A percentile compares a stretch with the other conserved stretches of the same genome.
These are phyloP conservation scores for Alternaria burnsii DNA, from an alignment of 2,329 filamentous ascomycete genomes.

Conservation along the genomic window DNA sequence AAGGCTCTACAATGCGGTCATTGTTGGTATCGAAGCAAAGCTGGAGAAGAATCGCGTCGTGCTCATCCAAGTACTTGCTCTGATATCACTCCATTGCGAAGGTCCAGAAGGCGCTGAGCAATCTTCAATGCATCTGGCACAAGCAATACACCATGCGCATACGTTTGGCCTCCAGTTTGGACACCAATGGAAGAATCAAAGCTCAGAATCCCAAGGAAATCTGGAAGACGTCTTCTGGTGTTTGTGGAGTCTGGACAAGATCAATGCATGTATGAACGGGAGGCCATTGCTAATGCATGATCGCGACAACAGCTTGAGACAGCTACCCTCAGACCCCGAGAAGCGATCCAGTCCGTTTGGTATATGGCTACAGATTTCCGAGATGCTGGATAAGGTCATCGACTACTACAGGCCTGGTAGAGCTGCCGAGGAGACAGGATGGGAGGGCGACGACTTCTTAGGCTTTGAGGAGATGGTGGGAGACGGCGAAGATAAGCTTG, in stretches of 20 bases:
- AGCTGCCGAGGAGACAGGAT: constrained; percentile 54
- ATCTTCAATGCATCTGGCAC: constrained; percentile 56
- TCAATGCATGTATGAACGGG: constrained; percentile 58
- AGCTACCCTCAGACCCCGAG: constrained; percentile 53
- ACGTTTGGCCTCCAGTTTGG: constrained; percentile 59
- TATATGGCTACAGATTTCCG: constrained; percentile 57
- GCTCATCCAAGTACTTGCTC: constrained; percentile 57
- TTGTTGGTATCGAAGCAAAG: constrained; percentile 53
- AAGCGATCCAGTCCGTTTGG: constrained; percentile 58
- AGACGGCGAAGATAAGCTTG: constrained; percentile 49
- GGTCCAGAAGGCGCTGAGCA: constrained; percentile 58
- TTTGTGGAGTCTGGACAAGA: constrained; percentile 59
- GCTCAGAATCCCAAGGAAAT: constrained; percentile 49
- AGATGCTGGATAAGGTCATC: constrained; percentile 58
- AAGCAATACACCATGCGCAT: constrained; percentile 61
- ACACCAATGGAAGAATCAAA: constrained; percentile 51
- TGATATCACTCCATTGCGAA: constrained; percentile 59
- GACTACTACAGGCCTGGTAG: constrained; percentile 57
- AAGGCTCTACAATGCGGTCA: constrained; percentile 54
- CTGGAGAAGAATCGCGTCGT: constrained; percentile 57
- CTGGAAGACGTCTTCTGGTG: constrained; percentile 60
- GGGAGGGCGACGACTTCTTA: constrained; percentile 58
- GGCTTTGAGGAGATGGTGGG: constrained; percentile 57
- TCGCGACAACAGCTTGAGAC: constrained; percentile 56
- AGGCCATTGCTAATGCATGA: constrained; percentile 59